Conservation (phyloP, 805 yeast genomes). For the Yarrowia phangngaensis region DNA sequence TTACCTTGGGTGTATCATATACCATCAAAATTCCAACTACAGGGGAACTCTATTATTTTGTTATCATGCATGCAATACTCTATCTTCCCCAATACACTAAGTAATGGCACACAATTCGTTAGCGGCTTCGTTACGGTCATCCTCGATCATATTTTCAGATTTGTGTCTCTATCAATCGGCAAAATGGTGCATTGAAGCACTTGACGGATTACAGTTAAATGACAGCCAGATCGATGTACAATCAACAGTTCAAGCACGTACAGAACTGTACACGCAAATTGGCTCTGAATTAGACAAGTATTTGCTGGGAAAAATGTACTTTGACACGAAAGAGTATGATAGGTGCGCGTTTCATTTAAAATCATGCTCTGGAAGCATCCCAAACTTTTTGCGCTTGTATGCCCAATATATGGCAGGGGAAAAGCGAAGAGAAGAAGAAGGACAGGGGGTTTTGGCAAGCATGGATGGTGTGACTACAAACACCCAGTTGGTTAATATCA, state of each 20-base stretch:
- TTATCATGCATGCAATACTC: no score
- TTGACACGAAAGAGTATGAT: constrained; percentile 80
- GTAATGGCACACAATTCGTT: not conserved
- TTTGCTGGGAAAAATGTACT: constrained; percentile 64
- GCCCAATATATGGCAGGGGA: constrained; percentile 73
- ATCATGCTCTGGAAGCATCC: constrained; percentile 43
- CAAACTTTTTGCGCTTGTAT: constrained; percentile 60
- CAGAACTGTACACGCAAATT: constrained; percentile 6
- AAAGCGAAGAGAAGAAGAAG: constrained; percentile 63
- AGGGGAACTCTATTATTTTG: no score
- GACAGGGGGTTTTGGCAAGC: constrained; percentile 57
- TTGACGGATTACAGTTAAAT: constrained; percentile 8
- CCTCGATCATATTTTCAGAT: constrained; percentile 14
- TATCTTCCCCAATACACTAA: not conserved
- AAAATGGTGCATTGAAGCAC: constrained; percentile 19
- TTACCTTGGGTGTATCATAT: no score
- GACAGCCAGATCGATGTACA: constrained; percentile 7
- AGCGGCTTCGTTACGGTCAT: not conserved
- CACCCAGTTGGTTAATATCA: constrained; percentile 38
- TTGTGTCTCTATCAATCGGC: constrained; percentile 24
- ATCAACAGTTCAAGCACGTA: not conserved
- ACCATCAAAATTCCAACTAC: no score
- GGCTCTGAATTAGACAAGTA: constrained; percentile 45
- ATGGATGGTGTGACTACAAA: constrained; percentile 37
- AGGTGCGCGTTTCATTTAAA: constrained; percentile 62